Evolutionary conservation across 768 basidiomycete species (phyloP), one percentile per base, ranked within the genome.

Genomic region (Pulveroboletus ravenelii): DNA sequence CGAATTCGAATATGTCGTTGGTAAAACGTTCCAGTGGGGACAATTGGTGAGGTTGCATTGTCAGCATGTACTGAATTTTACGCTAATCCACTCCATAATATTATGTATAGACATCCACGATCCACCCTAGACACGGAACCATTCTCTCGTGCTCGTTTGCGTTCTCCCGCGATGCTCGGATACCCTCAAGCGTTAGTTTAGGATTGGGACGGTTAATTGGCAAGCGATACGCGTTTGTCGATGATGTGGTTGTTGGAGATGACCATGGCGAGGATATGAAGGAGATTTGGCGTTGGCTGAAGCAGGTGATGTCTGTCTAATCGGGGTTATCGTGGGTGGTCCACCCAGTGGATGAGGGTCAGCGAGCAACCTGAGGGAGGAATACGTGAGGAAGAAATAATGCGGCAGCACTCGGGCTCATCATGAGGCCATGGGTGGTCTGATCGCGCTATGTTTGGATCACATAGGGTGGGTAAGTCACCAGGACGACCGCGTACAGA

Each of bases 1-100:
- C 37, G 89, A 95, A 62, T 98, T 99, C 64, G 85, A 82, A 7
- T 88, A 90, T 60, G 73, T 72, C 3, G 41, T 80, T 10, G 45
- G 58, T 5, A 61, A 63, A 23, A 49, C 63, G n/a, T 84, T 85
- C 53, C 41, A 60, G 4, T 82, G 81, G 81, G 82, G 80, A 10
- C 60, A 67, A 30, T 66, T 76, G 25, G 82, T 82, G 57, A 54
- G 61, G 6, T 23, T 23, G 20, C 20, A 23, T 23, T 23, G 20
- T 23, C 20, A 23, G 20, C 4, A 4, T 23, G 29, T 4, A 10
- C 29, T 70, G 9, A 18, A 12, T 40, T 23, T 30, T 37, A 23
- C 25, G 36, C 10, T 29, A 10, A 23, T 10, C 18, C 27, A 23
- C 32, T n/a, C 48, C 35, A 53, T 17, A 12, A 35, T 13, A 10